Conservation (phyloP, 2,329 filamentous ascomycete genomes). For the Alternaria ethzedia region DNA sequence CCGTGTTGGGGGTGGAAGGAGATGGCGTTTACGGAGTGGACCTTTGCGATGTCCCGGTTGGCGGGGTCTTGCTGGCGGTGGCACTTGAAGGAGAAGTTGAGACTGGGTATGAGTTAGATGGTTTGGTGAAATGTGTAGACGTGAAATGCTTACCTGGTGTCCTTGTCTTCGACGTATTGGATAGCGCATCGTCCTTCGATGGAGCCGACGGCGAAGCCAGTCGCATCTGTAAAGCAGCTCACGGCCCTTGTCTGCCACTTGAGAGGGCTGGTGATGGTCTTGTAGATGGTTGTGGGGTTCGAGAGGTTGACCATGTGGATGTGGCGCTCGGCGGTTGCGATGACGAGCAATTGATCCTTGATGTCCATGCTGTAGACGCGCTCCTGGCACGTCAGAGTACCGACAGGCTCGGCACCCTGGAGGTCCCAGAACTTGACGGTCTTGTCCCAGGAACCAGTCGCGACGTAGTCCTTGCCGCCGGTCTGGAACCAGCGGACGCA, state of each 20-base stretch:
- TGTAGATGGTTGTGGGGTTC: constrained; percentile 90
- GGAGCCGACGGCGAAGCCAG: constrained; percentile 91
- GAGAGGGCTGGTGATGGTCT: constrained; percentile 91
- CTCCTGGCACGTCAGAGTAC: constrained; percentile 72
- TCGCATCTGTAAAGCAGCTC: constrained; percentile 90
- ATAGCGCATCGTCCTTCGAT: constrained; percentile 98
- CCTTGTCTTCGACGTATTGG: constrained; percentile 97
- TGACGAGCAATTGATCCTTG: constrained; percentile 83
- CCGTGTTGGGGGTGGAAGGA: constrained; percentile 96
- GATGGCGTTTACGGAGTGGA: constrained; percentile 95
- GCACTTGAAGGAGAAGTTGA: constrained; percentile 99
- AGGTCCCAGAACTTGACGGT: constrained; percentile 90
- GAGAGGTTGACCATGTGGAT: constrained; percentile 94
- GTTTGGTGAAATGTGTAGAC: not conserved
- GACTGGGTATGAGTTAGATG: constrained; percentile 47
- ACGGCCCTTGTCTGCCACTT: constrained; percentile 98
- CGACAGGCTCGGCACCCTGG: constrained; percentile 67
- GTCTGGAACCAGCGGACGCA: constrained; percentile 69
- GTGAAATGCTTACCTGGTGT: constrained; percentile 62
- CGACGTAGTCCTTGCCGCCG: constrained; percentile 77
- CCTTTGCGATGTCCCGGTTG: constrained; percentile 75
- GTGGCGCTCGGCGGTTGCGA: constrained; percentile 92
- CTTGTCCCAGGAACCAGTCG: constrained; percentile 93
- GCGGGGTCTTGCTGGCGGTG: constrained; percentile 79
- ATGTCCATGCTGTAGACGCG: constrained; percentile 92